Base-by-base conservation (phyloP, 2,329 filamentous ascomycete genomes). In the Nigrospora osmanthi region DNA sequence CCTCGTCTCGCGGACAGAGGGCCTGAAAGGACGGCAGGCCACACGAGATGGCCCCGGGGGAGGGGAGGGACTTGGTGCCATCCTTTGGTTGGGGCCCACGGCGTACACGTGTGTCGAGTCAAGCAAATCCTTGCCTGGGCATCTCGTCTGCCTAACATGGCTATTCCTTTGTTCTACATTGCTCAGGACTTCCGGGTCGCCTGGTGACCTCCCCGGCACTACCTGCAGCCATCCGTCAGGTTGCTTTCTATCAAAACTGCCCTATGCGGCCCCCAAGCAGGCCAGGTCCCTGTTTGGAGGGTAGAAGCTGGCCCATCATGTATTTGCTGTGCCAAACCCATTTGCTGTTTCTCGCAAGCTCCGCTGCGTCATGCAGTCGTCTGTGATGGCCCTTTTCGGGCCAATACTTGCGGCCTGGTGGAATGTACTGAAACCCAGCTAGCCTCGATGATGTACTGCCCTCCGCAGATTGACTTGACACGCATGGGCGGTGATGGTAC, bases 61-160 rank as follows among this genome's bases (percentile, higher is more conserved):
- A n/a, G 23, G 23, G 23, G 23, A 28, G 23, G 23, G 23, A 28
- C 23, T 28, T 28, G 23, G 23, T 28, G 23, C 23, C 23, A 28
- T 28, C 23, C 48, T 51, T 48, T 49, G 46, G 50, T 50, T 53
- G 50, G 51, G 47, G 55, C 49, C 49, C 54, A 59, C 55, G 55
- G 28, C 58, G 54, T 66, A 70, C 71, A 75, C 70, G 68, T 75
- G 71, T 73, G 70, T 72, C 73, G 73, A 76, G 73, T 77, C 72
- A 68, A 69, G 64, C 59, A 64, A 64, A 67, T 62, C 56, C 60
- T 54, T 58, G 56, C 56, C 58, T 58, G 49, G n/a, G 58, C 56
- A 58, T 60, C 57, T 58, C 57, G 57, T 60, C 57, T 58, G 52
- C 58, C 60, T 50, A 52, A 53, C 54, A 51, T 50, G 54, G 52